Conservation (phyloP, 169 alveolate species). For the Cryptosporidium ryanae region DNA sequence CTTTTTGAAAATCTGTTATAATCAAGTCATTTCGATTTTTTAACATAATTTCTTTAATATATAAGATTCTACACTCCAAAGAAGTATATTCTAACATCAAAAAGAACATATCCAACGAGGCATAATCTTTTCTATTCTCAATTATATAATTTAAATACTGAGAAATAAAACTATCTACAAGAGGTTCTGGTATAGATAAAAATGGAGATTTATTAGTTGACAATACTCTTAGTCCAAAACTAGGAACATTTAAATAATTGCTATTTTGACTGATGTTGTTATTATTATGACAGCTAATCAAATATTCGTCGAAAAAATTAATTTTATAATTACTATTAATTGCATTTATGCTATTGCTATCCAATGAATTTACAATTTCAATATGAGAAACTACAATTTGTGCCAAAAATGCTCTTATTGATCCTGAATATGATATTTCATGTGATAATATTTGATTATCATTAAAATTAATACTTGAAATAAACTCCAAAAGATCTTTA, state of each 20-base stretch:
- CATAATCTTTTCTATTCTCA: neutral
- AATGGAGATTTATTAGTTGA: neutral
- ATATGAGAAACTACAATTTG: constrained; percentile 46
- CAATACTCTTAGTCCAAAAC: too few species aligned
- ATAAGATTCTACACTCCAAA: constrained; percentile 13
- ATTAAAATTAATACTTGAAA: neutral
- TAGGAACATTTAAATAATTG: neutral
- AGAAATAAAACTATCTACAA: constrained; percentile 31
- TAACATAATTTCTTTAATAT: constrained; percentile 7
- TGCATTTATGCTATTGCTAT: neutral
- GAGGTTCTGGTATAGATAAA: neutral
- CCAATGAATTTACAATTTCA: constrained; percentile 10
- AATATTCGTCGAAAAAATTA: constrained; percentile 18
- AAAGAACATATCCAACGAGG: constrained; percentile 27
- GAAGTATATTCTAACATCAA: constrained; percentile 60
- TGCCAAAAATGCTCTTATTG: constrained; percentile 53
- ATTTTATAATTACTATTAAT: neutral
- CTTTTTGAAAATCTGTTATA: constrained; percentile 18
- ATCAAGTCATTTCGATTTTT: neutral
- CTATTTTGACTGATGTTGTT: neutral
- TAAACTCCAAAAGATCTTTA: constrained; percentile 20
- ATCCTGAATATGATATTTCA: constrained; percentile 1
- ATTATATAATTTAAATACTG: constrained; percentile 56
- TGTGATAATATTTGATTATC: neutral
- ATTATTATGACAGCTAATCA: neutral